Conservation (phyloP, 169 alveolate species). For the Babesia bigemina region DNA sequence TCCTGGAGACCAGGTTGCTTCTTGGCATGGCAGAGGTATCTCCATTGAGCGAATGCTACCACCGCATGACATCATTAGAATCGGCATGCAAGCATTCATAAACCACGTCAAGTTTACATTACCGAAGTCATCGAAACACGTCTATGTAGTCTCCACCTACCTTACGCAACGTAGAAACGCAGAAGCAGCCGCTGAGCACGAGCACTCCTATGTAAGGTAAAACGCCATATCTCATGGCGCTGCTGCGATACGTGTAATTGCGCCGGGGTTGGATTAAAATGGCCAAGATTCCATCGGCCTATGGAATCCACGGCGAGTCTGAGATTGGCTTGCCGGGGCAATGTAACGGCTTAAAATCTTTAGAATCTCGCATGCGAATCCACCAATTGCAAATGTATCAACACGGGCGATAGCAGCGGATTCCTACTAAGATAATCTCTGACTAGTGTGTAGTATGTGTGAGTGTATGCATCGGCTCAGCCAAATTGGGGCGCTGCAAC, state of each 20-base stretch:
- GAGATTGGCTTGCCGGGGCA: not conserved
- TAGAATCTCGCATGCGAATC: too few relatives aligned
- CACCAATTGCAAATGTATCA: too few relatives aligned
- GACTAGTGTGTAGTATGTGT: not conserved
- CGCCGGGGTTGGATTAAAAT: not conserved
- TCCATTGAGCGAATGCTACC: slow-evolving; percentile 45
- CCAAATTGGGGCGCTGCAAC: too few relatives aligned
- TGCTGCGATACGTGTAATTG: slow-evolving; percentile 7
- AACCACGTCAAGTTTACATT: not conserved
- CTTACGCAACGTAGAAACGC: slow-evolving; percentile 1
- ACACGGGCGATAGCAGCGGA: too few relatives aligned
- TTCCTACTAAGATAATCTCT: too few relatives aligned
- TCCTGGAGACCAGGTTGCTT: slow-evolving; percentile 5
- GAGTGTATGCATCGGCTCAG: not conserved
- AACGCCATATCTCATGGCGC: slow-evolving; percentile 26
- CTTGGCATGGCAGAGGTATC: not conserved
- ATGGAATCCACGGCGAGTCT: not conserved
- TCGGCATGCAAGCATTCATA: not conserved
- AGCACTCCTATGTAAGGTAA: not conserved
- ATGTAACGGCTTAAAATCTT: too few relatives aligned
- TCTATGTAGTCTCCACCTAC: slow-evolving; percentile 3
- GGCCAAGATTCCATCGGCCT: not conserved
- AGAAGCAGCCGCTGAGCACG: not conserved
- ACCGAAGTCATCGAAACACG: not conserved
- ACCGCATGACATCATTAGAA: not conserved